A percentile compares a stretch with the other conserved stretches of the same genome.
Conservation (phyloP, 2,329 filamentous ascomycete species). For the Incumbomyces lentus region DNA sequence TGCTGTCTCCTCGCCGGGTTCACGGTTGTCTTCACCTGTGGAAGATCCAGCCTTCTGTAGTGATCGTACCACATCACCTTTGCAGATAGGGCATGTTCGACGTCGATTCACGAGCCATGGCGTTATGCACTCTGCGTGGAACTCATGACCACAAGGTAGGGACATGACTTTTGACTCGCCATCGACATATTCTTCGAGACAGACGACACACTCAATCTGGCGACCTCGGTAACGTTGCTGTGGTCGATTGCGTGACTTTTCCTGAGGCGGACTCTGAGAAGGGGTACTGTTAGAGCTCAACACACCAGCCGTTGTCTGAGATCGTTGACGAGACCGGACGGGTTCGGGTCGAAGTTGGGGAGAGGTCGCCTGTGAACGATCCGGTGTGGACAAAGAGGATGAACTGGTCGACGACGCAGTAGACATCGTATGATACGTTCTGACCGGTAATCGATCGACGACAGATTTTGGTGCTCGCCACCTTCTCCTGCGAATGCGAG, state of each 20-base stretch:
- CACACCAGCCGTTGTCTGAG: constrained; percentile 28
- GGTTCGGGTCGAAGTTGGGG: constrained; percentile 51
- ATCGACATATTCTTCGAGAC: constrained; percentile 90
- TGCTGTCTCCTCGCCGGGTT: constrained; percentile 32
- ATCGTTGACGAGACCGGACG: constrained; percentile 17
- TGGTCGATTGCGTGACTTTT: constrained; percentile 25
- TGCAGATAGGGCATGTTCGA: constrained; percentile 97
- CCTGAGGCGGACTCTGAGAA: constrained; percentile 16
- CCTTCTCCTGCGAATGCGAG: constrained; percentile 74
- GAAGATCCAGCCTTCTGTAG: constrained; percentile 38
- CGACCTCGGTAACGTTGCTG: constrained; percentile 47
- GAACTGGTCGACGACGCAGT: constrained; percentile 48
- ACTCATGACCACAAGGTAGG: constrained; percentile 92
- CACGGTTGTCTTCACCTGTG: constrained; percentile 8
- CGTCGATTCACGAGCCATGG: constrained; percentile 93
- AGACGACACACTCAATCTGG: constrained; percentile 87
- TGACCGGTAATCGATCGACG: constrained; percentile 85
- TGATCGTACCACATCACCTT: constrained; percentile 76
- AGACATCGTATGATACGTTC: constrained; percentile 82
- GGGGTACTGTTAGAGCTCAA: constrained; percentile 12
- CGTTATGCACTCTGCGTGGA: constrained; percentile 96
- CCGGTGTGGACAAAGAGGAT: constrained; percentile 52
- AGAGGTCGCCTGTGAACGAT: constrained; percentile 61
- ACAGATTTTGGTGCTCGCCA: constrained; percentile 98
- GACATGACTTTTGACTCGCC: constrained; percentile 95